Base-by-base conservation (phyloP, 139 green algal species). In the Chlorella sorokiniana region DNA sequence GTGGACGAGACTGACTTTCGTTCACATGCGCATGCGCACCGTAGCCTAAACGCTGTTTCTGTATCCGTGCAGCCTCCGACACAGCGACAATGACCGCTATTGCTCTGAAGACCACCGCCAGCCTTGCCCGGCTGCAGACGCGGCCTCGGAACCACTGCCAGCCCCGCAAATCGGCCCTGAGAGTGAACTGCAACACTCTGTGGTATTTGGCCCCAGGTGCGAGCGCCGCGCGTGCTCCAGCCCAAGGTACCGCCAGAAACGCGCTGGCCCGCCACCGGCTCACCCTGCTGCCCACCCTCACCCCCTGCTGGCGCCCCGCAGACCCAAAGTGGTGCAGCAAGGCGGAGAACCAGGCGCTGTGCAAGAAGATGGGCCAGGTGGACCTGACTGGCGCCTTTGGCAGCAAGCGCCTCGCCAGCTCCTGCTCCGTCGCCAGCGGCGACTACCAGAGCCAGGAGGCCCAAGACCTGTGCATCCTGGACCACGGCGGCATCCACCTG, bases 401-500 rank as follows among this genome's bases (percentile, higher is more conserved):
- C 35, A 72, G 10, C 45, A 79, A 84, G 71, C 72, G 82, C 25
- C 20, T 83, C n/a, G n/a, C n/a, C n/a, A n/a, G n/a, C n/a, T n/a
- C n/a, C 37, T 86, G 82, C 82, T 70, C 41, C 18, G 42, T 86
- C 1, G 75, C 69, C 1, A 51, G 44, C 37, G 29, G 61, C 20
- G 82, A 86, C n/a, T 76, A 54, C 14, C 29, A 73, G 42, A 44
- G 14, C 65, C 20, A 72, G 37, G 54, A 74, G 31, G 8, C 40
- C 35, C 67, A 81, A 70, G 78, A 88, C 70, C 38, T 85, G 35
- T 74, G 41, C 33, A 75, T 85, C 16, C 41, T 88, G 22, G 71
- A 85, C 10, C 79, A 85, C 70, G 84, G 84, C 71, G 71, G 71
- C 22, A 48, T 88, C 23, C 79, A 88, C 62, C 31, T 88, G 25